Base-by-base conservation (phyloP, 2,329 filamentous ascomycete species). In the Pleurostoma richardsiae region DNA sequence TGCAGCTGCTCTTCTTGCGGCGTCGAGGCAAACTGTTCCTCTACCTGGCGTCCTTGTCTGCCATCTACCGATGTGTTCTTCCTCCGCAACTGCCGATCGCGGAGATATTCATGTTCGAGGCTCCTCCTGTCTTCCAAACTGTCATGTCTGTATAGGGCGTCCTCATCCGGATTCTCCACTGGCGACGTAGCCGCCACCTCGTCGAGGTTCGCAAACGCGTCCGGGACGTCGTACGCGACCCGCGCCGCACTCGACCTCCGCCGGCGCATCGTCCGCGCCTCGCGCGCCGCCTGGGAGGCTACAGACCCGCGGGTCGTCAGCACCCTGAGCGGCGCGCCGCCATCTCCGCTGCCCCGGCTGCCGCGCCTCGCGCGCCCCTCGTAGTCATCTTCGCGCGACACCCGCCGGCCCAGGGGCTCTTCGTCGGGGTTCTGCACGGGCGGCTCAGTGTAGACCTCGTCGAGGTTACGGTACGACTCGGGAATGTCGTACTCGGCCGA, bases 81-180 rank as follows among this genome's bases (percentile, higher is more conserved):
- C 39, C 8, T 44, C 41, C 30, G 29, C 5, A 29, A 19, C 8
- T 30, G 39, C 7, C 27, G 30, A 6, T 39, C 43, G n/a, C 29
- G 10, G 45, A 53, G 45, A 43, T 57, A 55, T 11, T 49, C 48
- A 44, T 55, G 54, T 45, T 63, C 49, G 29, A 46, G 52, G 10
- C 53, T 52, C 29, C 59, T 54, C 4, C 55, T 49, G 39, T 67
- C 59, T 48, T 73, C 69, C 38, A 68, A 58, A 10, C 59, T 66
- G 40, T 59, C 61, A 56, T 66, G 59, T 19, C 49, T 59, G 54
- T 66, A 71, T 43, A 56, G 52, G 38, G 42, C 54, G 42, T 49
- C 61, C 47, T 66, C 64, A 28, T 58, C 58, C 40, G 52, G 62
- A 53, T 69, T 68, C 44, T 53, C 41, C 10, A 52, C 42, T n/a